phyloP scores from a whole-genome alignment of 2,329 filamentous ascomycete genomes.

The Venturia pyrina region DNA sequence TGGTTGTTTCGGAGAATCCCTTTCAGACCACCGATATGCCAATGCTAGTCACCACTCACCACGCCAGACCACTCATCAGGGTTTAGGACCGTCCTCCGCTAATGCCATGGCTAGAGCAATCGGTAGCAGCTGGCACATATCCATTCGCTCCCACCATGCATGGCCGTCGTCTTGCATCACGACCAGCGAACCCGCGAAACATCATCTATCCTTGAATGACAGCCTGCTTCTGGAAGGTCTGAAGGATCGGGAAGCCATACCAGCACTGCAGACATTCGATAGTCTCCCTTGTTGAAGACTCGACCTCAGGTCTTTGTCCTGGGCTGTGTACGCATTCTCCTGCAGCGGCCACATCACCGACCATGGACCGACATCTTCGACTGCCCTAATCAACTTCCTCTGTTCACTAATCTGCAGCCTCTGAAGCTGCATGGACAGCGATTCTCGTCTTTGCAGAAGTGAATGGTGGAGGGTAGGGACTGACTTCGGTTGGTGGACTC shows the following conservation, averaged over 20 bases:
- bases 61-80: not conserved
- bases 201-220: not conserved
- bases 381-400: too few relatives aligned
- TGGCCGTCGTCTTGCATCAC: too few relatives aligned
- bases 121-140: not conserved
- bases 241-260: not conserved
- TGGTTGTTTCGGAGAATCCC: not conserved
- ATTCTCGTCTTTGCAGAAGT: not conserved
- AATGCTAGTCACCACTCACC: not conserved
- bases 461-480: not conserved
- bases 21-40: not conserved
- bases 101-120: not conserved
- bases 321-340: not conserved
- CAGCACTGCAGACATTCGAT: not conserved
- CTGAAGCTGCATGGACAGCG: not conserved
- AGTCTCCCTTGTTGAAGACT: not conserved
- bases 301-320: not conserved
- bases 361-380: too few relatives aligned
- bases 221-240: not conserved
- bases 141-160: too few relatives aligned
- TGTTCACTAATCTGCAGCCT: too few relatives aligned
- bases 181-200: too few relatives aligned
- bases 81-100: not conserved
- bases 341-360: not conserved
- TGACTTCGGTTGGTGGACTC: not conserved